Percentiles rank a stretch among this genome's conserved stretches.
Evolutionary conservation across 2,329 filamentous ascomycete species (phyloP).

Genomic region (Fusarium sp.): DNA sequence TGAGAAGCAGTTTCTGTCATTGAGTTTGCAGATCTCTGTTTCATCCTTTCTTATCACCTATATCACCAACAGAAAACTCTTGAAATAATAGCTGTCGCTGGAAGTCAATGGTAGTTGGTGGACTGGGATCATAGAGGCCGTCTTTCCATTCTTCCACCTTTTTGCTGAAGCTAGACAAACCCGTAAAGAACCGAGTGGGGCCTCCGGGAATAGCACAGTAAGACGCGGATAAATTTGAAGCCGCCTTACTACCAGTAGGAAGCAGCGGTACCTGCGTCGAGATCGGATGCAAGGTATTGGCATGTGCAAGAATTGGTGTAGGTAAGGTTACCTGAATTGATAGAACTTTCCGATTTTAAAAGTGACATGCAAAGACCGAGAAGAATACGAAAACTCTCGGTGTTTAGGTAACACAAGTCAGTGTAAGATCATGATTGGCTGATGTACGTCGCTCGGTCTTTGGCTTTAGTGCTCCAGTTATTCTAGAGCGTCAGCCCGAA

Average conservation of each 20-base stretch:
- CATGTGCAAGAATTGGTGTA: no score
- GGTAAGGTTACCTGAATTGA: rapidly evolving
- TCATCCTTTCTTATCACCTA: neutral
- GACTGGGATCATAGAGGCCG: no score
- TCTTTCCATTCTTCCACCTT: no score
- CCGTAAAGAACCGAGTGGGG: neutral
- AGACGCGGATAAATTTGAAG: rapidly evolving
- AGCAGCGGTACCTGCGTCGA: neutral
- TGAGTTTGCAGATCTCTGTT: neutral
- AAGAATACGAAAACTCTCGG: neutral
- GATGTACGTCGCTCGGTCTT: neutral
- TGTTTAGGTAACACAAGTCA: neutral
- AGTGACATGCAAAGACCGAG: neutral
- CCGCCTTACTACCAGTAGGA: neutral
- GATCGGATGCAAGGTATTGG: no score
- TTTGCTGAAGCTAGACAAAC: no score
- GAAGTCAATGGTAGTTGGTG: no score
- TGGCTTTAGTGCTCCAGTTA: neutral
- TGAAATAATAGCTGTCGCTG: neutral
- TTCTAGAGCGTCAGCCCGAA: no score
- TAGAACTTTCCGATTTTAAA: no score
- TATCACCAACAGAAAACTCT: neutral
- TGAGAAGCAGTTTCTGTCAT: neutral
- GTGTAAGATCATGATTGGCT: neutral
- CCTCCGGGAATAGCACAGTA: neutral